Conservation (phyloP, 208 protist genomes). For the Plasmodiophora brassicae region DNA sequence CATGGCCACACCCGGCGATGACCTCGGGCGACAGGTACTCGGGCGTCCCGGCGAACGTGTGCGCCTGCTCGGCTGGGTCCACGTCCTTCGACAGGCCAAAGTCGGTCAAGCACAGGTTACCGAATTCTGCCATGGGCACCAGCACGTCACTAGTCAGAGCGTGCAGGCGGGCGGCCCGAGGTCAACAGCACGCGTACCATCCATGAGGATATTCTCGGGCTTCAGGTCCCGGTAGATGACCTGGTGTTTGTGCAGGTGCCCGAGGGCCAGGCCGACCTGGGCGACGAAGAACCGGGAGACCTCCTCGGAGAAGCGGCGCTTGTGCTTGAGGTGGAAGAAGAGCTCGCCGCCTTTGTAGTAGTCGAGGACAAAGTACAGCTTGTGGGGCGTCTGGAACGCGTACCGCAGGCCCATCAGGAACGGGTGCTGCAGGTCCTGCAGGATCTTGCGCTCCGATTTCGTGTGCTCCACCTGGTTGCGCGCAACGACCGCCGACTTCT, state of each 20-base stretch:
- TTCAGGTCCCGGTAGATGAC: constrained; percentile 48
- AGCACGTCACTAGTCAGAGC: neutral
- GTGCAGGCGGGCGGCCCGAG: no score
- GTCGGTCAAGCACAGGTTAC: constrained; percentile 53
- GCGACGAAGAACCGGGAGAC: constrained; percentile 50
- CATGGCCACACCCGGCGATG: neutral
- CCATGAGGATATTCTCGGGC: constrained; percentile 50
- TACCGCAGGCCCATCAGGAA: constrained; percentile 55
- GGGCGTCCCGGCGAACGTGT: constrained; percentile 48
- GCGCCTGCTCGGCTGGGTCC: neutral
- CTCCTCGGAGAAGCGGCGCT: constrained; percentile 39
- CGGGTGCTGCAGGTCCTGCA: constrained; percentile 47
- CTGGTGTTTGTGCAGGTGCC: constrained; percentile 45
- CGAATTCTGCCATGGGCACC: neutral
- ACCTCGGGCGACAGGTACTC: constrained; percentile 52
- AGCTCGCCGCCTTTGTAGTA: constrained; percentile 62
- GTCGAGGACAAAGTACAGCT: constrained; percentile 61
- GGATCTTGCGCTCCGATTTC: constrained; percentile 47
- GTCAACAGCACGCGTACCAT: neutral
- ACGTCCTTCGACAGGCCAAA: constrained; percentile 58
- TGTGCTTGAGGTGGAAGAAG: constrained; percentile 53
- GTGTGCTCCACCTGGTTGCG: constrained; percentile 49
- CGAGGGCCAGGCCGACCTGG: constrained; percentile 46
- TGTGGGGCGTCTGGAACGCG: constrained; percentile 44
- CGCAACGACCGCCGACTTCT: constrained; percentile 48